Conservation (phyloP, 352 stramenopile species). For the Peronospora farinosa region DNA sequence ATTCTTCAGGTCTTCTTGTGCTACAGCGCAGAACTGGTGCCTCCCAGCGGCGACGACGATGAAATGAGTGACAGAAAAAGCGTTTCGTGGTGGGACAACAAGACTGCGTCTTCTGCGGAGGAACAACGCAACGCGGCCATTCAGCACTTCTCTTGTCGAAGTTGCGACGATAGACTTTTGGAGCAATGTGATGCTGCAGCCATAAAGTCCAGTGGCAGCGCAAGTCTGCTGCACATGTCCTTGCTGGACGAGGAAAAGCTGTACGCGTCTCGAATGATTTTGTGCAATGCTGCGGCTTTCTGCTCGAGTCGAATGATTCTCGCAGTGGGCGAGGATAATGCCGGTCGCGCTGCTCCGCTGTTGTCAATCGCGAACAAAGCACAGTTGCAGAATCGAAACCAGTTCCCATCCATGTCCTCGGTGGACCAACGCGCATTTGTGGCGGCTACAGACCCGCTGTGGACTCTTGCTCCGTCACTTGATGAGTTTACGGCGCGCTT, state of each 20-base stretch:
- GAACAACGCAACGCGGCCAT: constrained; percentile 51
- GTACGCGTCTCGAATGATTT: constrained; percentile 72
- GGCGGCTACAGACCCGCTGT: constrained; percentile 54
- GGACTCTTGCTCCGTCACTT: constrained; percentile 49
- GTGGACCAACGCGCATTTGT: constrained; percentile 50
- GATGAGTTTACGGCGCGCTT: constrained; percentile 57
- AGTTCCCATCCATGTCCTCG: constrained; percentile 46
- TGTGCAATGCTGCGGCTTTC: constrained; percentile 72
- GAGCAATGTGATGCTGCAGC: constrained; percentile 32
- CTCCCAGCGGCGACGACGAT: constrained; percentile 30
- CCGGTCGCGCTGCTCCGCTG: constrained; percentile 37
- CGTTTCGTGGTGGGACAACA: constrained; percentile 51
- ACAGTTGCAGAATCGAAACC: constrained; percentile 21
- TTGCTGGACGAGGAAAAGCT: constrained; percentile 76
- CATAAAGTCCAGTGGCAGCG: constrained; percentile 26
- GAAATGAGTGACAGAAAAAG: constrained; percentile 21
- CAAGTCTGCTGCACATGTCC: constrained; percentile 47
- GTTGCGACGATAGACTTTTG: constrained; percentile 42
- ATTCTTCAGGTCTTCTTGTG: constrained; percentile 64
- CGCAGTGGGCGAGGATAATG: constrained; percentile 35
- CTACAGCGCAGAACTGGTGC: constrained; percentile 51
- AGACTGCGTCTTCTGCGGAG: constrained; percentile 23
- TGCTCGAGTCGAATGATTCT: constrained; percentile 69
- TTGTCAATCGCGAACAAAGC: constrained; percentile 41
- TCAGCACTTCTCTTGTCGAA: constrained; percentile 28